Evolutionary conservation across 768 basidiomycete genomes (phyloP).

Genomic region (Mycena vitilis): DNA sequence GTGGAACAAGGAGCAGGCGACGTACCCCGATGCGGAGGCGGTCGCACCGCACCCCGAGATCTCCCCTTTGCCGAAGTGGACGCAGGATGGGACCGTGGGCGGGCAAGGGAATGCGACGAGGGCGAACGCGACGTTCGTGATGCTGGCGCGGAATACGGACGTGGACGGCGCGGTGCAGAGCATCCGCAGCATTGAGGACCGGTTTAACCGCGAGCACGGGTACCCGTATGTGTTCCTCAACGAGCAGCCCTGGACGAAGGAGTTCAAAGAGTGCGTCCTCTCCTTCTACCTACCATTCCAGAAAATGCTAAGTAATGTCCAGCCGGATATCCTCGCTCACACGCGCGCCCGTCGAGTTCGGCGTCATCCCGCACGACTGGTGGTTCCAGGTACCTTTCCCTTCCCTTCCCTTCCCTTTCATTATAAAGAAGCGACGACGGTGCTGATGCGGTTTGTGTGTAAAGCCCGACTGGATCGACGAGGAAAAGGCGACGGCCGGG

Average conservation of each 20-base stretch:
- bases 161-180: constrained; percentile 70
- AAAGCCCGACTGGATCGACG: constrained; percentile 76
- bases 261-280: constrained; percentile 71
- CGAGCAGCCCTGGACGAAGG: constrained; percentile 81
- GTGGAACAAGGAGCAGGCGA: constrained; percentile 16
- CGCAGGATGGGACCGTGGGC: background rate
- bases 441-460: no score
- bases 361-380: constrained; percentile 72
- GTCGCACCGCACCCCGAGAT: constrained; percentile 49
- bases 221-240: constrained; percentile 93
- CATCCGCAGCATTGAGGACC: constrained; percentile 82
- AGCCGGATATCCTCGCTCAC: constrained; percentile 48
- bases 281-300: no score
- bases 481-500: constrained; percentile 65
- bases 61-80: constrained; percentile 31
- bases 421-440: no score
- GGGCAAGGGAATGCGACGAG: constrained; percentile 16
- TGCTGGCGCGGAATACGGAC: constrained; percentile 77
- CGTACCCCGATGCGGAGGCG: constrained; percentile 39
- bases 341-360: constrained; percentile 58
- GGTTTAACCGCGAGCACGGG: constrained; percentile 80
- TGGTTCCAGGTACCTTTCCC: constrained; percentile 63
- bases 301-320: background rate
- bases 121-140: constrained; percentile 58
- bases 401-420: no score